These are phyloP conservation scores for Hordeum vulgare DNA, from an alignment of 176 grass and related monocot species.

Conservation along the genomic window MorexV3_pseudomolecules_assembly NC_058519.1:559824061-559824560, in stretches of 20 bases:
- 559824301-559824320: not conserved
- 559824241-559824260: not conserved
- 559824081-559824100: too few species aligned
- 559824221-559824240: not conserved
- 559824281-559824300: not conserved
- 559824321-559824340: constrained; percentile 15
- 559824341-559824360: not conserved
- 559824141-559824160: not conserved
- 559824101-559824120: too few species aligned
- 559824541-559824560: not conserved
- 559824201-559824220: not conserved
- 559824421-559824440: not conserved
- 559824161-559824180: not conserved
- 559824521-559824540: not conserved
- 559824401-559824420: not conserved
- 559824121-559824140: not conserved
- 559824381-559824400: not conserved
- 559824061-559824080: too few species aligned
- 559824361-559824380: not conserved
- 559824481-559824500: too few species aligned
- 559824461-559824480: not conserved
- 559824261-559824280: not conserved
- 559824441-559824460: not conserved
- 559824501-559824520: too few species aligned
- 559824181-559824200: not conserved